Conservation (phyloP, 805 yeast species). For the Cyberlindnera maclurae region DNA sequence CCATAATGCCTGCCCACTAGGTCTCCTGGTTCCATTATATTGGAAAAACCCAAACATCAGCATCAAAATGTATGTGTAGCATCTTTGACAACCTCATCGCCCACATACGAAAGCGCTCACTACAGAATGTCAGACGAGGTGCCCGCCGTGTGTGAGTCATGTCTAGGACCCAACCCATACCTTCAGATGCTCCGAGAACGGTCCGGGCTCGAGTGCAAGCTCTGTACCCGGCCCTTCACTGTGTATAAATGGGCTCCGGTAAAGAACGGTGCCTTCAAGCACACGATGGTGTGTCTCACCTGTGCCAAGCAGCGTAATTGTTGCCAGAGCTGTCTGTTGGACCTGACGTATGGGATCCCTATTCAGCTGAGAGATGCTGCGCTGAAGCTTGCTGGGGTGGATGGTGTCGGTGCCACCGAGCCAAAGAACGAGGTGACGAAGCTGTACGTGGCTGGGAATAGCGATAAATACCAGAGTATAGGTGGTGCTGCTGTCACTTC, state of each 20-base stretch:
- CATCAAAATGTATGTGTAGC: too few species aligned
- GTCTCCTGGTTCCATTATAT: too few species aligned
- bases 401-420: conserved; percentile 28
- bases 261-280: conserved; percentile 38
- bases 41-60: too few species aligned
- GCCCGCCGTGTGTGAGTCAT: conserved; percentile 66
- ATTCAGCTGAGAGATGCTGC: conserved; percentile 74
- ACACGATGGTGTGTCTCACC: conserved; percentile 67
- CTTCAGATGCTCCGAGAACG: conserved; percentile 65
- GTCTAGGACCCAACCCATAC: conserved; percentile 63
- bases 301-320: conserved; percentile 78
- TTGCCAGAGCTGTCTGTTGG: conserved; percentile 85
- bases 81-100: too few species aligned
- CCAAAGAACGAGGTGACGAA: conserved; percentile 47
- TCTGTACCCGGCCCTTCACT: conserved; percentile 81
- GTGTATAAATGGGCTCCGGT: conserved; percentile 67
- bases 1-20: too few species aligned
- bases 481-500: conserved; percentile 32
- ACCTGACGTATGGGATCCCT: conserved; percentile 76
- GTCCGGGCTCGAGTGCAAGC: conserved; percentile 74
- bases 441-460: conserved; percentile 48
- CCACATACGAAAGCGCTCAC: background rate
- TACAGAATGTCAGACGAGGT: conserved; percentile 11
- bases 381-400: conserved; percentile 58
- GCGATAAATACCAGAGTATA: conserved; percentile 25